Percentiles rank a stretch among this genome's conserved stretches.
Conservation (phyloP, 805 yeast genomes). For the Pichia ethanolica region DNA sequence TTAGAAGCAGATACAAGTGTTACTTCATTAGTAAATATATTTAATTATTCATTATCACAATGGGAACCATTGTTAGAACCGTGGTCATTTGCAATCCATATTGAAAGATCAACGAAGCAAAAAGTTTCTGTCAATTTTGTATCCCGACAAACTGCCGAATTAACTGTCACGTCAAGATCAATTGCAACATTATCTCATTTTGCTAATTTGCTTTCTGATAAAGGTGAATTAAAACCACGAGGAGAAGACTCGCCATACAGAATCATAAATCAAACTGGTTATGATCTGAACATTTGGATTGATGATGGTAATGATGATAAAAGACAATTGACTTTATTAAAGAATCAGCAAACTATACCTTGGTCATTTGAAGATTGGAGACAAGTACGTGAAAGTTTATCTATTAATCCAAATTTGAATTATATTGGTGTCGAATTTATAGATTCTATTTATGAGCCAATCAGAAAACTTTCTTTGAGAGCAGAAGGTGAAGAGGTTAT, state of each 20-base stretch:
- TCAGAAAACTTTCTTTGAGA: conserved; percentile 56
- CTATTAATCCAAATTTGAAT: conserved; percentile 54
- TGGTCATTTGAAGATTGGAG: conserved; percentile 98
- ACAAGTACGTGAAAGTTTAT: conserved; percentile 69
- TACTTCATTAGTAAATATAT: conserved; percentile 64
- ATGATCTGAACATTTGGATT: conserved; percentile 76
- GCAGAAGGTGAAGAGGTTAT: conserved; percentile 80
- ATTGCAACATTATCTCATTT: conserved; percentile 71
- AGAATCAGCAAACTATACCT: conserved; percentile 45
- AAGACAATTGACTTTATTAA: conserved; percentile 31
- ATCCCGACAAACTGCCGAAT: conserved; percentile 70
- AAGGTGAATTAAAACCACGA: conserved; percentile 50
- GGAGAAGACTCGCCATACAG: conserved; percentile 79
- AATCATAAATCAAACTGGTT: conserved; percentile 80
- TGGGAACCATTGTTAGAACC: conserved; percentile 96
- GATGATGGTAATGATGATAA: conserved; percentile 33
- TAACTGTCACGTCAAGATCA: conserved; percentile 75
- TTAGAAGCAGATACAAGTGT: conserved; percentile 60
- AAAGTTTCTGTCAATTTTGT: conserved; percentile 56
- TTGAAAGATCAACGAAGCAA: conserved; percentile 41
- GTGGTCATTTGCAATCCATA: conserved; percentile 72
- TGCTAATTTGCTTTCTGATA: conserved; percentile 47
- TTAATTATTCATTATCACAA: conserved; percentile 80
- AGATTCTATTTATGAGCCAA: conserved; percentile 46
- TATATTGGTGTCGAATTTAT: conserved; percentile 55